These are phyloP conservation scores for Climacium dendroides DNA, from an alignment of 225 moss, liverwort and hornwort species.

Conservation along the genomic window DNA sequence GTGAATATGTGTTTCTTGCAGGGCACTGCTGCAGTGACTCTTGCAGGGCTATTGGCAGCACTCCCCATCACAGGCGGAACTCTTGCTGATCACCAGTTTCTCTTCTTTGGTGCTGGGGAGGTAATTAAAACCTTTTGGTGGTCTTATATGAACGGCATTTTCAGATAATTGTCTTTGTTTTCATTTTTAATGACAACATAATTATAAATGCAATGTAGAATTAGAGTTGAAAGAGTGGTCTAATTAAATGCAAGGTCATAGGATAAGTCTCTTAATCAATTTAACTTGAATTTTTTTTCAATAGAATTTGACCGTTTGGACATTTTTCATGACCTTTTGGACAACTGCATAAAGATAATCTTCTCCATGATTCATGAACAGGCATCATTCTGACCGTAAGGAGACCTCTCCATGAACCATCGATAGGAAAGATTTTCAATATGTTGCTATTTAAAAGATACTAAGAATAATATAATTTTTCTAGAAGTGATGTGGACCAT, in stretches of 20 bases:
- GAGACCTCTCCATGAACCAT: neutral
- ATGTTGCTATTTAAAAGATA: neutral
- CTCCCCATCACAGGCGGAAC: constrained; percentile 62
- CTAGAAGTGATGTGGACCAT: neutral
- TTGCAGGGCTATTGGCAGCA: constrained; percentile 74
- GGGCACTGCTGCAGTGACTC: constrained; percentile 82
- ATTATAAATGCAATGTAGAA: neutral
- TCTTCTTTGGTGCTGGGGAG: constrained; percentile 91
- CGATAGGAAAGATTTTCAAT: neutral
- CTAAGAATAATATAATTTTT: neutral
- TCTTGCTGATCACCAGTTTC: constrained; percentile 62
- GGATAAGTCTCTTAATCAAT: neutral
- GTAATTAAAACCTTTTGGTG: constrained; percentile 6
- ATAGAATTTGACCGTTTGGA: neutral
- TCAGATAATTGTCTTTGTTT: neutral
- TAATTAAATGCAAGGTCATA: neutral
- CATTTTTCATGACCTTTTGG: neutral
- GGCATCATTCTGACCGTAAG: neutral
- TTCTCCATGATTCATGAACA: neutral
- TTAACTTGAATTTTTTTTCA: neutral
- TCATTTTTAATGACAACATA: neutral
- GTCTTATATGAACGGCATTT: neutral
- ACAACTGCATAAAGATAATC: neutral
- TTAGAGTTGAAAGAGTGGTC: neutral
- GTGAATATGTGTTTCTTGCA: neutral